These are phyloP conservation scores for Sarcomyxa edulis DNA, from an alignment of 768 basidiomycete species.

Conservation along the genomic window DNA sequence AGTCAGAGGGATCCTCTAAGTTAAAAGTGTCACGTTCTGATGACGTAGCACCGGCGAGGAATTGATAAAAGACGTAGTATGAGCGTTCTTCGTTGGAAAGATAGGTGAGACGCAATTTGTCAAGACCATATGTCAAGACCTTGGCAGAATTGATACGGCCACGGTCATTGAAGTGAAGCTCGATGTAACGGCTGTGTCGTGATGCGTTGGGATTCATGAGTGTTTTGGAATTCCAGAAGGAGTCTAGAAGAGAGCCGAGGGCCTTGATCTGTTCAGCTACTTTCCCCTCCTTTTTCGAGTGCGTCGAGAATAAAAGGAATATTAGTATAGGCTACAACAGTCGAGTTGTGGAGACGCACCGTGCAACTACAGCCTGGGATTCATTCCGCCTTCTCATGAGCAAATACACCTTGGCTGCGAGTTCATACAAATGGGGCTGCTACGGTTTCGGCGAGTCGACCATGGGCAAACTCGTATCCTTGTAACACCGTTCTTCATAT, in stretches of 20 bases:
- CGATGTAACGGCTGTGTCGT: slow-evolving; percentile 73
- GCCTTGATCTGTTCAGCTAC: slow-evolving; percentile 76
- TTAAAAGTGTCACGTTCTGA: slow-evolving; percentile 72
- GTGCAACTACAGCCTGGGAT: slow-evolving; percentile 71
- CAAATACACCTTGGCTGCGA: slow-evolving; percentile 79
- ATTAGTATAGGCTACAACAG: slow-evolving; percentile 3
- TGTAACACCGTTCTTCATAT: slow-evolving; percentile 80
- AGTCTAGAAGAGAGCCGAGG: slow-evolving; percentile 70
- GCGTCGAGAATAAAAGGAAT: slow-evolving; percentile 77
- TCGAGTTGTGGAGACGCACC: slow-evolving; percentile 42
- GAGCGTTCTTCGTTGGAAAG: slow-evolving; percentile 82
- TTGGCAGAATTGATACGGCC: slow-evolving; percentile 78
- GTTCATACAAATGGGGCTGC: slow-evolving; percentile 85
- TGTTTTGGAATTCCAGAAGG: slow-evolving; percentile 91
- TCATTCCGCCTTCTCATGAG: slow-evolving; percentile 75
- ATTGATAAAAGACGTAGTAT: slow-evolving; percentile 91
- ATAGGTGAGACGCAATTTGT: slow-evolving; percentile 77
- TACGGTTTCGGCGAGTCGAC: slow-evolving; percentile 53
- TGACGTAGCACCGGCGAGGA: slow-evolving; percentile 78
- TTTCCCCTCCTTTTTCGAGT: slow-evolving; percentile 69
- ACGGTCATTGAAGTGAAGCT: slow-evolving; percentile 79
- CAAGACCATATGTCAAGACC: slow-evolving; percentile 75
- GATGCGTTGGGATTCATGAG: slow-evolving; percentile 83
- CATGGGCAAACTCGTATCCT: slow-evolving; percentile 63
- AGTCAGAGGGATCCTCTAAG: slow-evolving; percentile 81